phyloP scores from a whole-genome alignment of 164 flowering plant species.

The Stephania yunnanensis region DNA sequence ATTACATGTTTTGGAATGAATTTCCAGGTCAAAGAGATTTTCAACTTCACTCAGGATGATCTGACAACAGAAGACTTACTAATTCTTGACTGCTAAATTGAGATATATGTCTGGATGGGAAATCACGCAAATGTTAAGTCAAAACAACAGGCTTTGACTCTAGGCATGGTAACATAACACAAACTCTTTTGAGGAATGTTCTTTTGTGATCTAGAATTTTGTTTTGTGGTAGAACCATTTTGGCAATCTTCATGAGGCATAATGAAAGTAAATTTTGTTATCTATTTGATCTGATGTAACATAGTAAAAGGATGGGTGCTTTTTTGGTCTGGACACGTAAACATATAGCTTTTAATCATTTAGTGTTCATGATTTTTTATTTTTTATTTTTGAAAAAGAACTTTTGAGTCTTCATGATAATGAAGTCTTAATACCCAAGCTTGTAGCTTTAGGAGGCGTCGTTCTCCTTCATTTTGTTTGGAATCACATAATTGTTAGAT shows the following conservation, averaged over 20 bases:
- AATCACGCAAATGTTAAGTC: slow-evolving; percentile 36
- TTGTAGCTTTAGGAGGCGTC: not conserved
- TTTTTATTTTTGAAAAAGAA: not conserved
- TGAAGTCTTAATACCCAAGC: not conserved
- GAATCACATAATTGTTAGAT: too few relatives aligned
- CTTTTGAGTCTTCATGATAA: not conserved
- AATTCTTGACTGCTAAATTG: slow-evolving; percentile 57
- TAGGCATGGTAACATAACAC: slow-evolving; percentile 43
- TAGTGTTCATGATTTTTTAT: not conserved
- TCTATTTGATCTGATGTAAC: not conserved
- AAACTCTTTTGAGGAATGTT: not conserved
- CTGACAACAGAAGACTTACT: slow-evolving; percentile 74
- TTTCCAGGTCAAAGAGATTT: slow-evolving; percentile 70
- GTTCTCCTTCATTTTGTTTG: not conserved
- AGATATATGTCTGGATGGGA: slow-evolving; percentile 74
- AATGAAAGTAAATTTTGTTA: not conserved
- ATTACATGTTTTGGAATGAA: slow-evolving; percentile 4
- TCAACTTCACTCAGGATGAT: slow-evolving; percentile 78
- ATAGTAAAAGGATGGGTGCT: too few relatives aligned
- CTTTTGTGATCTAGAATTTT: not conserved
- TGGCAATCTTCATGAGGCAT: not conserved
- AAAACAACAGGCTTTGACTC: slow-evolving; percentile 37
- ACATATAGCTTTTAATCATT: not conserved
- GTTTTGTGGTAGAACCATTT: not conserved
- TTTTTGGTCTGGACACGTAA: not conserved